phyloP scores from a whole-genome alignment of 257 asterid genomes.

The Apocynum venetum region DNA sequence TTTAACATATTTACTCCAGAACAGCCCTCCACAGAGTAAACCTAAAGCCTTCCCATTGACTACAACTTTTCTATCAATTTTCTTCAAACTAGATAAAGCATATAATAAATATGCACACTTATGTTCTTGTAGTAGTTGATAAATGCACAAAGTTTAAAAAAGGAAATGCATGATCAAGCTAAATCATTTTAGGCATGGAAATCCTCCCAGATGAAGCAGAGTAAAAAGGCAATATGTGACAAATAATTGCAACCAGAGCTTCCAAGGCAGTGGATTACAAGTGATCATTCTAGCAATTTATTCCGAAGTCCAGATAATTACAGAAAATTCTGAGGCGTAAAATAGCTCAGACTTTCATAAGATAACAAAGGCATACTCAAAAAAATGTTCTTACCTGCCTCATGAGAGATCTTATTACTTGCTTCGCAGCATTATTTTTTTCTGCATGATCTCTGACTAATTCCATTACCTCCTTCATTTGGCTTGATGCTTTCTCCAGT shows the following conservation, averaged over 20 bases:
- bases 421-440: slow-evolving; percentile 53
- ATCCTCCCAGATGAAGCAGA: neutral
- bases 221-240: neutral
- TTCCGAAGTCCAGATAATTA: slow-evolving; percentile 1
- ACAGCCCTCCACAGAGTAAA: neutral
- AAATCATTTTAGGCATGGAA: neutral
- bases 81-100: neutral
- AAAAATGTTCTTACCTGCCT: slow-evolving; percentile 35
- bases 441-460: slow-evolving; percentile 37
- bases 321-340: slow-evolving; percentile 4
- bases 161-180: neutral
- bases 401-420: slow-evolving; percentile 48
- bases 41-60: neutral
- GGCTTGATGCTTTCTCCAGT: slow-evolving; percentile 48
- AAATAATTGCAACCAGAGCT: neutral
- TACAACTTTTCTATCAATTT: neutral
- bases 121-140: neutral
- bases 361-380: slow-evolving; percentile 11
- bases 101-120: neutral
- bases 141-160: neutral
- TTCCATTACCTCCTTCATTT: slow-evolving; percentile 40
- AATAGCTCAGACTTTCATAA: slow-evolving; percentile 8
- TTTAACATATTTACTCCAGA: neutral
- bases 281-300: neutral
- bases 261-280: neutral